phyloP scores from a whole-genome alignment of 1,284 basidiomycete species.

The Baeospora myosura region DNA sequence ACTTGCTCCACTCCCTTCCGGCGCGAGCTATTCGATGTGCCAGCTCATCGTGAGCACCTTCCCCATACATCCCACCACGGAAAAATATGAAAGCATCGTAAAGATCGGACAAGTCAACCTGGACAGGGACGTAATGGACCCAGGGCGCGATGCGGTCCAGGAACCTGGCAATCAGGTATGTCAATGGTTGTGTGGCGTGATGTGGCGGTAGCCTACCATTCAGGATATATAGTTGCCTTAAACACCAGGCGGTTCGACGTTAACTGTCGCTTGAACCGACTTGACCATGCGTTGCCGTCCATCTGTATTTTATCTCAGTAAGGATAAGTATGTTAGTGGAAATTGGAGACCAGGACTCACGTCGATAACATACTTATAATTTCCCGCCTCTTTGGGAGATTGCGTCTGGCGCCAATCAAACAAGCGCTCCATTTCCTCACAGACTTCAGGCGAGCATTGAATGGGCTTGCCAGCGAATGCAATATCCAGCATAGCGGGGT shows the following conservation, averaged over 20 bases:
- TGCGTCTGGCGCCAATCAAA: constrained; percentile 36
- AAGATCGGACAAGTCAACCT: constrained; percentile 45
- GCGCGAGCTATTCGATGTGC: constrained; percentile 45
- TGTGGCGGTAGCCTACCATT: constrained; percentile 39
- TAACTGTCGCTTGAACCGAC: constrained; percentile 61
- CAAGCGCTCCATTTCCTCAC: constrained; percentile 30
- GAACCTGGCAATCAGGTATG: constrained; percentile 17
- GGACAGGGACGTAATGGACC: constrained; percentile 58
- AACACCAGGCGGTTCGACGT: constrained; percentile 55
- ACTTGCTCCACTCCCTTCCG: constrained; percentile 49
- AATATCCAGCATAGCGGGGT: constrained; percentile 43
- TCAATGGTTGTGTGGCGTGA: constrained; percentile 7
- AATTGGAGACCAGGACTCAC: constrained; percentile 21
- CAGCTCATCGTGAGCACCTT: constrained; percentile 37
- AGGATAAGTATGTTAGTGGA: neutral
- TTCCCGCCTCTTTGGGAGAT: constrained; percentile 33
- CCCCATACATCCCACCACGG: constrained; percentile 33
- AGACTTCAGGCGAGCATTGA: constrained; percentile 36
- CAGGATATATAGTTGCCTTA: constrained; percentile 58
- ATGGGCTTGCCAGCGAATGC: constrained; percentile 41
- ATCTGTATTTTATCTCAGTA: constrained; percentile 25
- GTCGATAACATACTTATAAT: constrained; percentile 55
- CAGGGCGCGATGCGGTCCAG: constrained; percentile 42
- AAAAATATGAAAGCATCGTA: constrained; percentile 54
- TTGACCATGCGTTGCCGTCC: constrained; percentile 67